These are phyloP conservation scores for Backusella mclennaniae DNA, from an alignment of 192 early-diverging fungal species.

Conservation along the genomic window DNA sequence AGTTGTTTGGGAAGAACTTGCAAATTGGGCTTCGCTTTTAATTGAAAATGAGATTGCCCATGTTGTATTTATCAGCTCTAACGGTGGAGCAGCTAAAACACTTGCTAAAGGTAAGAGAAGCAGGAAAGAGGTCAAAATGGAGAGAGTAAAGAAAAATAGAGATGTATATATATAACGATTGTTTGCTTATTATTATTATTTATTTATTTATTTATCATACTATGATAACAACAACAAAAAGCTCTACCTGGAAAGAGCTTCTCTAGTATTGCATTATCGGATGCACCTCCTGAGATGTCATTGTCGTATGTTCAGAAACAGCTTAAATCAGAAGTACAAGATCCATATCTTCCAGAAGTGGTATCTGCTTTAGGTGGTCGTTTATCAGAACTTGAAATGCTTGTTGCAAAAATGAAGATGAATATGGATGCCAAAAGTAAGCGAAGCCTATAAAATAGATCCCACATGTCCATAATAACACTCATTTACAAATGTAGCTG, in stretches of 20 bases:
- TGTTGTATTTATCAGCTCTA: conserved; percentile 85
- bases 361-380: conserved; percentile 86
- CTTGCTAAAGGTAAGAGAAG: conserved; percentile 62
- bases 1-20: conserved; percentile 67
- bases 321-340: conserved; percentile 31
- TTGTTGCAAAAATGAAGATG: conserved; percentile 86
- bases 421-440: conserved; percentile 61
- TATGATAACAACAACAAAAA: conserved; percentile 14
- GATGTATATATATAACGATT: not conserved
- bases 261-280: conserved; percentile 61
- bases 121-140: not conserved
- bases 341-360: conserved; percentile 39
- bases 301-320: conserved; percentile 57
- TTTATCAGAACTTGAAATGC: conserved; percentile 83
- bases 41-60: conserved; percentile 89
- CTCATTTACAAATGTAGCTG: conserved; percentile 40
- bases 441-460: not conserved
- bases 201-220: not conserved
- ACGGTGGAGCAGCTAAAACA: conserved; percentile 61
- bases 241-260: conserved; percentile 71
- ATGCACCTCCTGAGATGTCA: conserved; percentile 66
- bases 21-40: conserved; percentile 82
- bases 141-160: not conserved
- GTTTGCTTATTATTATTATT: too few relatives aligned
- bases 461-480: not conserved